A percentile compares a stretch with the other conserved stretches of the same genome.
These are phyloP conservation scores for Dryas integrifolia DNA, from an alignment of 331 rosid genomes.

Conservation along the genomic window DNA sequence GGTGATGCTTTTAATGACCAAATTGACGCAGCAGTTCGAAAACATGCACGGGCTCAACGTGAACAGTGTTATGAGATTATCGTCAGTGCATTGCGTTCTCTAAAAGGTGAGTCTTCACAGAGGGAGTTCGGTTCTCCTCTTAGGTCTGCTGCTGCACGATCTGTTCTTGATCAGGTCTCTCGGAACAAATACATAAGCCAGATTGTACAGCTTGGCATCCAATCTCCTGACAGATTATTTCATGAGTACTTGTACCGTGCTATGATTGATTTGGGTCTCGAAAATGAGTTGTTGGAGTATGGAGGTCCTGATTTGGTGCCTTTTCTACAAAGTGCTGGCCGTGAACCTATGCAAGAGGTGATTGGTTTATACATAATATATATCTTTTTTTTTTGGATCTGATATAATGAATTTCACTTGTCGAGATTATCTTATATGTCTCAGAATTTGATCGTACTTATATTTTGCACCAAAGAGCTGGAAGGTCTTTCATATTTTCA, in stretches of 20 bases:
- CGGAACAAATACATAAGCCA: slow-evolving; percentile 73
- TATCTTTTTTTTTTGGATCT: slow-evolving; percentile 20
- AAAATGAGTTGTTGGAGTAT: slow-evolving; percentile 79
- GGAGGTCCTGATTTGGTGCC: slow-evolving; percentile 97
- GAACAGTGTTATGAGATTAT: slow-evolving; percentile 87
- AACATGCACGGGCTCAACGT: slow-evolving; percentile 72
- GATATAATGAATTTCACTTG: slow-evolving; percentile 6
- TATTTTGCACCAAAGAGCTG: slow-evolving; percentile 21
- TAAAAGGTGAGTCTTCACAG: slow-evolving; percentile 63
- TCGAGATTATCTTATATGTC: not conserved
- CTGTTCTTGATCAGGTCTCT: slow-evolving; percentile 72
- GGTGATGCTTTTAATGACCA: slow-evolving; percentile 90
- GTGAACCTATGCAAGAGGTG: slow-evolving; percentile 74
- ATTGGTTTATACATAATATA: slow-evolving; percentile 9
- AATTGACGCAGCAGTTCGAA: slow-evolving; percentile 71
- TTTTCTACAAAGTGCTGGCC: slow-evolving; percentile 82
- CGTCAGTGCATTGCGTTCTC: slow-evolving; percentile 71
- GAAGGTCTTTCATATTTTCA: not conserved
- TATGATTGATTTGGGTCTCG: slow-evolving; percentile 94
- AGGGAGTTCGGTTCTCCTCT: slow-evolving; percentile 85
- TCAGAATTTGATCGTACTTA: slow-evolving; percentile 5
- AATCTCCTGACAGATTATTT: slow-evolving; percentile 83
- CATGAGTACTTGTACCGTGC: slow-evolving; percentile 83
- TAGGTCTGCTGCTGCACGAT: slow-evolving; percentile 54
- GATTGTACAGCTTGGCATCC: slow-evolving; percentile 93